Conservation (phyloP, 2,329 filamentous ascomycete species). For the Aspergillus amoenus region DNA sequence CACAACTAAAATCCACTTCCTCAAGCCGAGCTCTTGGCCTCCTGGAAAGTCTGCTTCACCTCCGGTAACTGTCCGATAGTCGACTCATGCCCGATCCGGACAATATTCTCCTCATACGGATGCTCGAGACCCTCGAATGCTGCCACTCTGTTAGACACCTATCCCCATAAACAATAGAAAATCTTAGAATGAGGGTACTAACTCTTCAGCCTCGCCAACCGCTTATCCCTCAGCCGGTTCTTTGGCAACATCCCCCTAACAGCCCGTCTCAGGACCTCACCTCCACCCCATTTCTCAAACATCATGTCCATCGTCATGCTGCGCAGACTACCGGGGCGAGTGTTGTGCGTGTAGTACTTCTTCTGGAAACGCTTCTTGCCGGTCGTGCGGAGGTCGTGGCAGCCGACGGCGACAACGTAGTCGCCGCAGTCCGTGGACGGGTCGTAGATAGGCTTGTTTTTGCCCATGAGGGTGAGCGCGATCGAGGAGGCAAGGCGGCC, state of each 20-base stretch:
- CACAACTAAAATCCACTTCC: background rate
- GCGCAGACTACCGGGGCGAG: conserved; percentile 81
- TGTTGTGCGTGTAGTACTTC: conserved; percentile 92
- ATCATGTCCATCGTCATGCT: conserved; percentile 91
- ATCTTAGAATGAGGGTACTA: conserved; percentile 24
- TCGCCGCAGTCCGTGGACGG: conserved; percentile 98
- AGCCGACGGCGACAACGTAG: conserved; percentile 94
- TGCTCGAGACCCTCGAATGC: conserved; percentile 91
- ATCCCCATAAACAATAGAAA: background rate
- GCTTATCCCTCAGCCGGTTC: conserved; percentile 85
- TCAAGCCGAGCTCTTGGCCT: conserved; percentile 29
- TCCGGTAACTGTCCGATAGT: conserved; percentile 35
- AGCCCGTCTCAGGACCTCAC: conserved; percentile 85
- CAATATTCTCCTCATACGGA: conserved; percentile 85
- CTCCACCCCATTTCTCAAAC: conserved; percentile 90
- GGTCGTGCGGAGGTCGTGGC: conserved; percentile 80
- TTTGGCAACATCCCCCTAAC: conserved; percentile 98
- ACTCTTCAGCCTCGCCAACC: conserved; percentile 83
- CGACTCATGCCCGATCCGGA: conserved; percentile 65
- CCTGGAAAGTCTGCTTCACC: conserved; percentile 38
- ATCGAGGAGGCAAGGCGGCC: conserved; percentile 87
- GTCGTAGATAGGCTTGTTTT: conserved; percentile 97
- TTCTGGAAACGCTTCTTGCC: conserved; percentile 93
- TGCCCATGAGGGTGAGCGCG: conserved; percentile 88
- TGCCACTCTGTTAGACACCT: conserved; percentile 24